Evolutionary conservation across 2,329 filamentous ascomycete species (phyloP), one percentile per base, ranked within the genome.

Genomic region (Lasiodiplodia citricola): DNA sequence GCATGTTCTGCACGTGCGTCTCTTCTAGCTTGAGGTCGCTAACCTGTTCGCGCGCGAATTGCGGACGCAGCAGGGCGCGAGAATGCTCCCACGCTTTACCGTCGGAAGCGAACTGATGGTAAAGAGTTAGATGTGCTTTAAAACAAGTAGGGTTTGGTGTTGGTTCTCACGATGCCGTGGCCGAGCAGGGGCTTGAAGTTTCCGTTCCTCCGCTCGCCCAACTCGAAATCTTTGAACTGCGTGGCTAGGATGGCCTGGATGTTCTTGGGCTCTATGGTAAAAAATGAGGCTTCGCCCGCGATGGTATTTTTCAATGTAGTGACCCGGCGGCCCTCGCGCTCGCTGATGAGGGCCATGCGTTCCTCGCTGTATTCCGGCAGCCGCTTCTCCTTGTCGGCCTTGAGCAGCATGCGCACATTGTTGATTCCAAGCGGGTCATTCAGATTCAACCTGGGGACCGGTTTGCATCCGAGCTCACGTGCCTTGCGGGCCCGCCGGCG

Each of bases 21-120:
- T 92, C 89, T 64, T 91, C 89, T 1, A 86, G 87, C 1, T 81
- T 78, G 6, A 88, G 75, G 73, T 88, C 84, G 4, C 82, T 83
- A 11, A 88, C 81, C 71, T 87, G 86, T 13, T 83, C 81, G 10
- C 84, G 78, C 0, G 79, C 81, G 71, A 88, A 88, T 70, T 86
- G 85, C 1, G 86, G 86, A 25, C 86, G 80, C 16, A 91, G 79
- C 70, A 85, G 79, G 35, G 83, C 81, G 11, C 83, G 76, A 23
- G 76, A 78, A 60, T 79, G 77, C 13, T 76, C 74, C 79, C 80
- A 81, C 21, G 71, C 71, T 54, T 78, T 77, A 47, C 83, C 83
- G 70, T 85, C 82, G 16, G 78, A 77, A 47, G 82, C 84, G 76
- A 85, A 85, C 70, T 69, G n/a, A 14, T 35, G 23, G 3, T 18